phyloP scores from a whole-genome alignment of 2,329 filamentous ascomycete species.

The Pestalotiopsis sp. region DNA sequence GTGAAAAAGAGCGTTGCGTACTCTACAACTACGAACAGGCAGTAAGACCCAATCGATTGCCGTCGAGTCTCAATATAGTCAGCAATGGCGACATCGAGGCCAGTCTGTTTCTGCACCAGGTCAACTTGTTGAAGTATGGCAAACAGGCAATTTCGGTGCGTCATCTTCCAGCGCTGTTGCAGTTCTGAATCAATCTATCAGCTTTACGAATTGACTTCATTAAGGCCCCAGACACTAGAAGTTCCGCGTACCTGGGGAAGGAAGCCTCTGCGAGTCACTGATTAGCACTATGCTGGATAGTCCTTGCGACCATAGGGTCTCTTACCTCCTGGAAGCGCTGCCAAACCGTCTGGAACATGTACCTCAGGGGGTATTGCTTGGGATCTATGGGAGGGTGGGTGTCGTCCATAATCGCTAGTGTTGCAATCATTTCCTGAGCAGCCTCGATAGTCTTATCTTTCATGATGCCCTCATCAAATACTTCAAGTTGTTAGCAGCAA shows the following conservation, averaged over 20 bases:
- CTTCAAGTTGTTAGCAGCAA: neutral
- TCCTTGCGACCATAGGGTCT: neutral
- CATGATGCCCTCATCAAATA: constrained; percentile 3
- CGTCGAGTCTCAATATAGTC: constrained; percentile 3
- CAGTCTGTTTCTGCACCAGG: neutral
- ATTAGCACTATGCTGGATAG: neutral
- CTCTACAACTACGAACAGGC: constrained; percentile 2
- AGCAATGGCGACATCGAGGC: neutral
- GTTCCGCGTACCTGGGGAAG: neutral
- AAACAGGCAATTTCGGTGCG: neutral
- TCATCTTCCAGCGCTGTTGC: neutral
- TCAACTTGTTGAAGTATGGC: constrained; percentile 4
- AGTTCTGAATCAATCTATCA: neutral
- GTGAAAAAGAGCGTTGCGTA: too few species aligned
- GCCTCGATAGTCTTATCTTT: constrained; percentile 8
- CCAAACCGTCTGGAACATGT: constrained; percentile 6
- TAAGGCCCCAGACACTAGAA: neutral
- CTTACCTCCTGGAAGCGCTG: neutral
- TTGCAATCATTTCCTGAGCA: constrained; percentile 1
- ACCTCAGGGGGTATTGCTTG: neutral
- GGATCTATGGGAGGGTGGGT: neutral
- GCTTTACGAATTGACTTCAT: too few species aligned
- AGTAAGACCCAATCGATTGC: constrained; percentile 3
- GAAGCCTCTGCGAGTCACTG: neutral
- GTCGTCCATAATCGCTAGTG: neutral